Evolutionary conservation across 2,329 filamentous ascomycete species (phyloP).

Genomic region (Penicillium sp.): DNA sequence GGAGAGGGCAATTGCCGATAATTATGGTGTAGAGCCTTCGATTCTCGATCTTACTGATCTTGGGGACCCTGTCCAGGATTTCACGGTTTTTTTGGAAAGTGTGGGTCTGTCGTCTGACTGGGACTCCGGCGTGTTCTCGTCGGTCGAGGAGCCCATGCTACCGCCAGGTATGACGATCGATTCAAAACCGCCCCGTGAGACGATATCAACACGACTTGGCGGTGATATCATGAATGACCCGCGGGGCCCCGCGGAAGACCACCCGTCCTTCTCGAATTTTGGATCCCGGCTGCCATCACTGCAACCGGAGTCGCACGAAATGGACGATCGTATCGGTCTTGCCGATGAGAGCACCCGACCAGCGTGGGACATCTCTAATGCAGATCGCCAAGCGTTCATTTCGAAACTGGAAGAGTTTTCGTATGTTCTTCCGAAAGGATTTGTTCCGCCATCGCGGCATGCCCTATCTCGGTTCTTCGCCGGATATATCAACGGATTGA

Average conservation of each 20-base stretch:
- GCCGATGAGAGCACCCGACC: constrained; percentile 46
- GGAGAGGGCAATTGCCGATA: constrained; percentile 43
- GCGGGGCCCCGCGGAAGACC: constrained; percentile 41
- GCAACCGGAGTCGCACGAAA: constrained; percentile 48
- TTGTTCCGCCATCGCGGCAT: constrained; percentile 51
- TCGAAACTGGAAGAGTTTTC: constrained; percentile 48
- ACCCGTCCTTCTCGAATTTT: constrained; percentile 50
- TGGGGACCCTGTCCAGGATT: constrained; percentile 51
- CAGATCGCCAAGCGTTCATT: constrained; percentile 47
- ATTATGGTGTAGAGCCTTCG: constrained; percentile 46
- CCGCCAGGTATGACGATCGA: constrained; percentile 39
- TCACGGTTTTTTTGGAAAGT: constrained; percentile 50
- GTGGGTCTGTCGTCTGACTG: constrained; percentile 52
- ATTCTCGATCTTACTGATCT: constrained; percentile 49
- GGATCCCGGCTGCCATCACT: constrained; percentile 50
- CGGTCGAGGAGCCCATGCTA: constrained; percentile 42
- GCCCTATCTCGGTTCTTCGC: constrained; percentile 51
- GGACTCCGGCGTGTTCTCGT: constrained; percentile 50
- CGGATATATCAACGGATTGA: constrained; percentile 53
- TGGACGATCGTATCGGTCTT: constrained; percentile 44
- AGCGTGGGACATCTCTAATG: constrained; percentile 50
- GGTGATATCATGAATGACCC: constrained; percentile 42
- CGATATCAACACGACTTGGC: constrained; percentile 36
- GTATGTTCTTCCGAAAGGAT: constrained; percentile 48
- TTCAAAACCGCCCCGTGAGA: constrained; percentile 37